Evolutionary conservation across 2,329 filamentous ascomycete genomes (phyloP), one percentile per base, ranked within the genome.

Genomic region (Penicillium olsonii): DNA sequence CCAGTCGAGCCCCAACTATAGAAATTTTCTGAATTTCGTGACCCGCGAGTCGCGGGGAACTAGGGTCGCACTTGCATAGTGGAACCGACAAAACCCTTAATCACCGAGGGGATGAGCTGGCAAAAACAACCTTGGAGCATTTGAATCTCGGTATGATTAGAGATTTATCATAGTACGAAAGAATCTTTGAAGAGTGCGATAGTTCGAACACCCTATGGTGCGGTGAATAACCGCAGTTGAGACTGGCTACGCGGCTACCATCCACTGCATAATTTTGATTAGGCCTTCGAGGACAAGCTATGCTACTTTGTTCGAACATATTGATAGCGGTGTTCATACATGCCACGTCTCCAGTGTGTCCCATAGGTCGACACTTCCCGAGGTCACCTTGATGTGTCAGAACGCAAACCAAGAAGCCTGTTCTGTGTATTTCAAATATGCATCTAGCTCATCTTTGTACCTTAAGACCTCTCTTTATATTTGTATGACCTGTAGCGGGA

Each of bases 31-130:
- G 24, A 60, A 54, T 37, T 40, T 15, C 43, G 29, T 53, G 47
- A 43, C 42, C 47, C 55, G 55, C 53, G 48, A 57, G 52, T 51
- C 46, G 53, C 50, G 54, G 53, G 57, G 54, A 55, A 58, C 53
- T 41, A 46, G 50, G 45, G 44, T 54, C 27, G 37, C 42, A 53
- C 52, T 57, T 54, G 47, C 48, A 52, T 35, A 42, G 54, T 55
- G 52, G 42, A 49, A 59, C 53, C 33, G 14, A 37, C 33, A 37
- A 29, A 49, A 49, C 39, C 29, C 5, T 22, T 22, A 19, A 48
- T 4, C 12, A 11, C 22, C 22, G 22, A 37, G 27, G 7, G 18
- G n/a, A 17, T n/a, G 14, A n/a, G 15, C 15, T 31, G 2, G 29
- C 12, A 31, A n/a, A 3, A 14, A n/a, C 7, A n/a, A n/a, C n/a